Base-by-base conservation (phyloP, 2,329 filamentous ascomycete species). In the Aureobasidium sp. region DNA sequence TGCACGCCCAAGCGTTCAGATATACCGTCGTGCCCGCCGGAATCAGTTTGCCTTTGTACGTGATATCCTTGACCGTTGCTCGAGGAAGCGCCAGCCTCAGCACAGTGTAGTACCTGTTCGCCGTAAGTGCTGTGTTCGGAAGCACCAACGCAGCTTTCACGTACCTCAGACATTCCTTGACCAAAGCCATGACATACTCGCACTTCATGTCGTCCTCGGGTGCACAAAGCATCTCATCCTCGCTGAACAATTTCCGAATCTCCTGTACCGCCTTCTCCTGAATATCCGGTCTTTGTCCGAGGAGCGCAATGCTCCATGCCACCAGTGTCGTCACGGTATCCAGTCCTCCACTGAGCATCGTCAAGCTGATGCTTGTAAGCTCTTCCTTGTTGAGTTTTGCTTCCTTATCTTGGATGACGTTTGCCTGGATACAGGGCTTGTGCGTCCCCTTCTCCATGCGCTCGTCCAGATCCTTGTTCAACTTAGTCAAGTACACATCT, bases 1-100 rank as follows among this genome's bases (percentile, higher is more conserved):
- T 87, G 67, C 85, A 87, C 2, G 84, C 84, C 85, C 84, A 87
- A 0, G 84, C 82, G 63, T 88, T 88, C 29, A 88, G 73, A 70
- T 87, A 88, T 39, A 87, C 78, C 0, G 86, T 82, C 1, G 84
- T 86, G 0, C 84, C 84, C 48, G 82, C 81, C 0, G 86, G 85
- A 44, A 88, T 85, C 6, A 79, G 69, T 36, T 79, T 78, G 20
- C 81, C 83, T 11, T 85, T 72, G 63, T 87, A 87, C 0, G 75
- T 73, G 2, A 88, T 76, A 58, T 86, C 84, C 65, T 81, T 82
- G 61, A 86, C 81, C 0, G 84, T 85, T 0, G 81, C 82, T 11
- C 85, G 79, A 1, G 86, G 86, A 1, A 88, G 78, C 2, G 83
- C 82, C 0, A 88, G 77, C 2, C 85, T 77, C 14, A 88, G 78